Evolutionary conservation across 2,329 filamentous ascomycete genomes (phyloP).

Genomic region (Colletotrichum lini): DNA sequence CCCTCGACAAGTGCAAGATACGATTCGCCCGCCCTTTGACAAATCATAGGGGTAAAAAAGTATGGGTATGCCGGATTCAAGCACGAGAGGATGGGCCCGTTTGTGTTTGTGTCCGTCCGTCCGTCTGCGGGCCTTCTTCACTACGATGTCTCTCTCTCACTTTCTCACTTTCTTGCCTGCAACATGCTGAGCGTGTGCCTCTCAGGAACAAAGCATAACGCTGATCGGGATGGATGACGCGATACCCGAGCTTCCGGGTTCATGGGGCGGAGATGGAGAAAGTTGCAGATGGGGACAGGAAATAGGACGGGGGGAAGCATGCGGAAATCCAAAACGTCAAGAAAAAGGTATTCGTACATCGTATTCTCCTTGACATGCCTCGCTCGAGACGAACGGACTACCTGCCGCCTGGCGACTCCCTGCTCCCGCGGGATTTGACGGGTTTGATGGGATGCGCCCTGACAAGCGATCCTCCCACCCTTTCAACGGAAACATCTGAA

Average conservation of each 20-base stretch:
- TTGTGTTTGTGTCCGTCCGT: background rate
- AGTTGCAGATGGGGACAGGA: too few species aligned
- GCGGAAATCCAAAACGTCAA: conserved; percentile 29
- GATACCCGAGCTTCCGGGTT: conserved; percentile 35
- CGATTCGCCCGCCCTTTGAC: conserved; percentile 1
- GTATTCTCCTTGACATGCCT: conserved; percentile 22
- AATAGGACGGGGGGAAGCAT: background rate
- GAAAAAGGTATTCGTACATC: conserved; percentile 6
- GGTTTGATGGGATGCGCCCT: conserved; percentile 16
- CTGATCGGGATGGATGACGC: conserved; percentile 24
- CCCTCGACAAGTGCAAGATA: background rate
- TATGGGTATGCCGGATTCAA: background rate
- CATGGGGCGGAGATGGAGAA: conserved; percentile 8
- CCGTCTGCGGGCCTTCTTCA: background rate
- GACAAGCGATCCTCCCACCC: conserved; percentile 14
- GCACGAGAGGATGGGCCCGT: background rate
- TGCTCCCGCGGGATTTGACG: background rate
- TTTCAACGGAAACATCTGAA: conserved; percentile 34
- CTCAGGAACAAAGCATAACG: conserved; percentile 4
- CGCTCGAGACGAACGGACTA: conserved; percentile 39
- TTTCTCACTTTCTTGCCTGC: too few species aligned
- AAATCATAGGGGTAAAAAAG: background rate
- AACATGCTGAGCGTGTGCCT: background rate
- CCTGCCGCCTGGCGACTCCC: background rate
- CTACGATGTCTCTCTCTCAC: too few species aligned